phyloP scores from a whole-genome alignment of 208 protist genomes.

The Leishmania arabica region DNA sequence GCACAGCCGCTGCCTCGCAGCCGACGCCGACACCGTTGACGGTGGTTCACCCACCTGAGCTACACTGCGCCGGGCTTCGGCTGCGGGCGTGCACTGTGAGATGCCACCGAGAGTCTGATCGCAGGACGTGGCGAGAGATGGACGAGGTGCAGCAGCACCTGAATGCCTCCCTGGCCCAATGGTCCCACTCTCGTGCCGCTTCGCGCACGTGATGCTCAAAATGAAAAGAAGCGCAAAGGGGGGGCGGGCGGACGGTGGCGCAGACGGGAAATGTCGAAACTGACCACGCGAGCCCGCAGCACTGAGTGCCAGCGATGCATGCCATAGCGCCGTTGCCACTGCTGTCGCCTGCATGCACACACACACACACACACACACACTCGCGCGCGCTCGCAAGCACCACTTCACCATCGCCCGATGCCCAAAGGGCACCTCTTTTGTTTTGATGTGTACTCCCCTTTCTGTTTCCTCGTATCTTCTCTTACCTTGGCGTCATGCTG shows the following conservation, averaged over 20 bases:
- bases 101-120: conserved; percentile 29
- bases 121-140: conserved; percentile 37
- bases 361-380: background rate
- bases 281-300: background rate
- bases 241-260: background rate
- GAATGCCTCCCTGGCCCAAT: conserved; percentile 36
- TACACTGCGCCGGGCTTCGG: conserved; percentile 68
- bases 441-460: background rate
- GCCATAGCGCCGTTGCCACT: background rate
- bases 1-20: background rate
- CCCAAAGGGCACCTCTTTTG: background rate
- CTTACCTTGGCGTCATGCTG: background rate
- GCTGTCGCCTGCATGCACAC: background rate
- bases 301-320: background rate
- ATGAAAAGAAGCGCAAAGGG: background rate
- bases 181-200: conserved; percentile 2
- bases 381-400: background rate
- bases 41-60: conserved; percentile 54
- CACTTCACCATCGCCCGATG: background rate
- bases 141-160: conserved; percentile 49
- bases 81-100: conserved; percentile 57
- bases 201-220: background rate
- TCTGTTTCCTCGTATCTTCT: background rate
- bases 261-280: background rate
- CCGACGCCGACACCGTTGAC: conserved; percentile 7